These are phyloP conservation scores for Cladobotryum protrusum DNA, from an alignment of 2,329 filamentous ascomycete genomes.

Conservation along the genomic window DNA sequence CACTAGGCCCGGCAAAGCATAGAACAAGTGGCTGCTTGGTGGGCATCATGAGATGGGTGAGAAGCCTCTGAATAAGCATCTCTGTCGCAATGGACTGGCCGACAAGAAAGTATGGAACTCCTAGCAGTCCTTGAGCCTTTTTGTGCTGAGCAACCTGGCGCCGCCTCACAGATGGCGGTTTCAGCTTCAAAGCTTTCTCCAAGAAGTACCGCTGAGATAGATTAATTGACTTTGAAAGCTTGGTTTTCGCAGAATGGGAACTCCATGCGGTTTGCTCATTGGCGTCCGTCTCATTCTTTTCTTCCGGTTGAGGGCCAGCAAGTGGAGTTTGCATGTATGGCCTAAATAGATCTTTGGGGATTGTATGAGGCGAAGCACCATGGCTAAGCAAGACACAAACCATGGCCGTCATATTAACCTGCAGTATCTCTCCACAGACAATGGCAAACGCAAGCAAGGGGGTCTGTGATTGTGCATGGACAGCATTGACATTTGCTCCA, in stretches of 20 bases:
- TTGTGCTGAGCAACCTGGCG: conserved; percentile 20
- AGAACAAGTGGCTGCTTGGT: conserved; percentile 3
- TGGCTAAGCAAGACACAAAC: conserved; percentile 7
- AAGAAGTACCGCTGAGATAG: conserved; percentile 28
- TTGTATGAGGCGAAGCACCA: not conserved
- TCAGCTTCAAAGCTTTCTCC: conserved; percentile 18
- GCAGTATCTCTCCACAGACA: conserved; percentile 2
- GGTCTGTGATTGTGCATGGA: not conserved
- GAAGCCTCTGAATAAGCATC: conserved; percentile 16
- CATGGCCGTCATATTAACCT: conserved; percentile 7
- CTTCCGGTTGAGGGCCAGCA: not conserved
- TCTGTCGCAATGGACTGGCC: conserved; percentile 26
- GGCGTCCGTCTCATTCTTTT: not conserved
- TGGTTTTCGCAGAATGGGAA: conserved; percentile 13
- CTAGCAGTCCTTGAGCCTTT: conserved; percentile 23
- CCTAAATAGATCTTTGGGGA: conserved; percentile 1
- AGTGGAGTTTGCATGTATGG: not conserved
- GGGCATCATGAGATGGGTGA: conserved; percentile 5
- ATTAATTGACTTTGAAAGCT: conserved; percentile 21
- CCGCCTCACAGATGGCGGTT: conserved; percentile 18
- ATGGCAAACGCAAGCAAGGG: conserved; percentile 9
- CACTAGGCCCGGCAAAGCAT: conserved; percentile 39
- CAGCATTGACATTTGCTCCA: not conserved
- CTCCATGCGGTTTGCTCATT: conserved; percentile 17
- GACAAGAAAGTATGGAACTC: conserved; percentile 29